These are phyloP conservation scores for Elsinoe perseae DNA, from an alignment of 2,329 filamentous ascomycete species.

Conservation along the genomic window DNA sequence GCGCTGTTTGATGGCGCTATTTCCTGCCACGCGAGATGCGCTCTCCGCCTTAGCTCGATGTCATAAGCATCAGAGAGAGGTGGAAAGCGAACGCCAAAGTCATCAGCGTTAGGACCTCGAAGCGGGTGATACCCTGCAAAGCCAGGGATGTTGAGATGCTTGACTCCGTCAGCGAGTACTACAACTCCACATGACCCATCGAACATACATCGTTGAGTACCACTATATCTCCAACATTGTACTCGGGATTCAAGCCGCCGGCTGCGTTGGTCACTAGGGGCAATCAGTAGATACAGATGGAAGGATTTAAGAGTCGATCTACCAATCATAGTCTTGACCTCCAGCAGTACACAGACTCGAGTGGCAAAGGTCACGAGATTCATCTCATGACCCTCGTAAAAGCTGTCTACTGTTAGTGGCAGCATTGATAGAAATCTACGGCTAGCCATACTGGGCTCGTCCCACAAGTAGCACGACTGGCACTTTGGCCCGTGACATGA, in stretches of 20 bases:
- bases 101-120: slow-evolving; percentile 54
- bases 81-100: slow-evolving; percentile 57
- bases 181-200: background rate
- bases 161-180: background rate
- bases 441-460: slow-evolving; percentile 52
- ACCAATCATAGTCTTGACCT: slow-evolving; percentile 53
- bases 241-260: slow-evolving; percentile 57
- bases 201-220: slow-evolving; percentile 53
- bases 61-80: slow-evolving; percentile 60
- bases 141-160: slow-evolving; percentile 58
- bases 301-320: slow-evolving; percentile 20
- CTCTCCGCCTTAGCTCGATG: slow-evolving; percentile 49
- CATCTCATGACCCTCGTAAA: slow-evolving; percentile 61
- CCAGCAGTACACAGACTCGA: slow-evolving; percentile 55
- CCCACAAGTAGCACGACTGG: slow-evolving; percentile 58
- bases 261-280: slow-evolving; percentile 56
- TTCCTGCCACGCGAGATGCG: slow-evolving; percentile 51
- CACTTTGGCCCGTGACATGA: slow-evolving; percentile 45
- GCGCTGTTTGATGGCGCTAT: slow-evolving; percentile 39
- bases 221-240: slow-evolving; percentile 57
- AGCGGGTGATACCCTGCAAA: slow-evolving; percentile 55
- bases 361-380: slow-evolving; percentile 56
- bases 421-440: slow-evolving; percentile 1
- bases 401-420: slow-evolving; percentile 36
- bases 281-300: background rate